A percentile compares a stretch with the other conserved stretches of the same genome.
These are phyloP conservation scores for Fusarium praegraminearum DNA, from an alignment of 2,329 filamentous ascomycete species.

Conservation along the genomic window DNA sequence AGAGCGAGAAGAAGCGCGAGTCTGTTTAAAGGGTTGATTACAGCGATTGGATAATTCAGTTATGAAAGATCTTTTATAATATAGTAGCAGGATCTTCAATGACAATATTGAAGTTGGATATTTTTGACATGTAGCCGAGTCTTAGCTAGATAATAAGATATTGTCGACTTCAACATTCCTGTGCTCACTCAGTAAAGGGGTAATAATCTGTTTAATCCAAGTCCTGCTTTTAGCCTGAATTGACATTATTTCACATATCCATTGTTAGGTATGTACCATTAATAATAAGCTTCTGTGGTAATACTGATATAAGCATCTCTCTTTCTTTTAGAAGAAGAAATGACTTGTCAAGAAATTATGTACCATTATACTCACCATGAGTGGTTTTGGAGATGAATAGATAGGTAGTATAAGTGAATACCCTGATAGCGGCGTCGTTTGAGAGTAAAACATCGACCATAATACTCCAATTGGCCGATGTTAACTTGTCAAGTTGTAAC, in stretches of 20 bases:
- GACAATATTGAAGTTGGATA: slow-evolving; percentile 1
- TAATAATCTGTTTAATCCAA: background rate
- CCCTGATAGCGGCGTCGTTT: too few species aligned
- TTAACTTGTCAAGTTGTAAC: background rate
- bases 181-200: background rate
- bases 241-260: background rate
- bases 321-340: too few species aligned
- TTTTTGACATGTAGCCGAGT: background rate
- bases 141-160: slow-evolving; percentile 3
- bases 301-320: too few species aligned
- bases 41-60: background rate
- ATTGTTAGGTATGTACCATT: too few species aligned
- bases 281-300: too few species aligned
- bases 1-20: slow-evolving; percentile 42
- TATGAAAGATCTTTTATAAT: background rate
- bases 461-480: background rate
- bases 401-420: background rate
- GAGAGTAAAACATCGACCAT: background rate
- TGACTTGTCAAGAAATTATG: too few species aligned
- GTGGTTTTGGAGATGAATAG: background rate
- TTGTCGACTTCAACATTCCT: background rate
- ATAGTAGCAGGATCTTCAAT: slow-evolving; percentile 1
- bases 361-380: background rate
- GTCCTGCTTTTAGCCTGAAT: background rate
- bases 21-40: slow-evolving; percentile 26